Evolutionary conservation across 1,139 yeast genomes (phyloP).

Genomic region (Geotrichum bryndzae): DNA sequence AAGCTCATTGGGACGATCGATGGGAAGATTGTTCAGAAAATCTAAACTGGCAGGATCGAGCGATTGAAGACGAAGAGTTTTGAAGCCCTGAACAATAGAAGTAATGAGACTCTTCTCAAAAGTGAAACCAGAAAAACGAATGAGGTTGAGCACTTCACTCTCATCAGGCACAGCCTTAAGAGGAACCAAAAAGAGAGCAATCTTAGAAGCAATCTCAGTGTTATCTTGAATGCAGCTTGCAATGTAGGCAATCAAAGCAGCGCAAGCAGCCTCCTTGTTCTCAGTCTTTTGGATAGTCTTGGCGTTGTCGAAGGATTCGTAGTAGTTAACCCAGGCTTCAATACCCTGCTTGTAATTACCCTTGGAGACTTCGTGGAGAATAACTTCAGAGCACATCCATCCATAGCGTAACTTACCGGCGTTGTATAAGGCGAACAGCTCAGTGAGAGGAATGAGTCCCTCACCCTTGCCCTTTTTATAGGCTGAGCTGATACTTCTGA

Average conservation of each 20-base stretch:
- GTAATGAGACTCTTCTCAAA: slow-evolving; percentile 5
- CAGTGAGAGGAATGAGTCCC: slow-evolving; percentile 13
- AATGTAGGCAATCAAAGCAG: slow-evolving; percentile 31
- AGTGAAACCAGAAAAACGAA: background rate
- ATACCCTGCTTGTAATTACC: slow-evolving; percentile 31
- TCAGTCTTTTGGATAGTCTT: slow-evolving; percentile 23
- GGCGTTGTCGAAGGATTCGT: slow-evolving; percentile 29
- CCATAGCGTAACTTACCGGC: slow-evolving; percentile 24
- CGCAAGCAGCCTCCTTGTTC: slow-evolving; percentile 28
- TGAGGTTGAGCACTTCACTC: slow-evolving; percentile 19
- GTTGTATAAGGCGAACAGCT: slow-evolving; percentile 22
- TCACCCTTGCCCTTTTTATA: slow-evolving; percentile 6
- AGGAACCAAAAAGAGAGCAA: slow-evolving; percentile 32
- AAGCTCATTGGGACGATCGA: slow-evolving; percentile 26
- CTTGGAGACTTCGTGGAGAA: slow-evolving; percentile 23
- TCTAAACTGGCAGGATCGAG: slow-evolving; percentile 24
- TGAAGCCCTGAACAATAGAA: slow-evolving; percentile 19
- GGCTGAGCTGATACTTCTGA: slow-evolving; percentile 10
- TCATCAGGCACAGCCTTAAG: slow-evolving; percentile 28
- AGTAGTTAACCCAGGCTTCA: slow-evolving; percentile 34
- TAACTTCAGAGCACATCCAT: slow-evolving; percentile 29
- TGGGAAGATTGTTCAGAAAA: slow-evolving; percentile 24
- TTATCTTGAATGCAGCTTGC: slow-evolving; percentile 23
- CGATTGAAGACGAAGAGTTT: slow-evolving; percentile 21
- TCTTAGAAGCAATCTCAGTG: slow-evolving; percentile 23